Evolutionary conservation across 805 yeast genomes (phyloP), one percentile per base, ranked within the genome.

Genomic region (Trichomonascus vanleenenianus): DNA sequence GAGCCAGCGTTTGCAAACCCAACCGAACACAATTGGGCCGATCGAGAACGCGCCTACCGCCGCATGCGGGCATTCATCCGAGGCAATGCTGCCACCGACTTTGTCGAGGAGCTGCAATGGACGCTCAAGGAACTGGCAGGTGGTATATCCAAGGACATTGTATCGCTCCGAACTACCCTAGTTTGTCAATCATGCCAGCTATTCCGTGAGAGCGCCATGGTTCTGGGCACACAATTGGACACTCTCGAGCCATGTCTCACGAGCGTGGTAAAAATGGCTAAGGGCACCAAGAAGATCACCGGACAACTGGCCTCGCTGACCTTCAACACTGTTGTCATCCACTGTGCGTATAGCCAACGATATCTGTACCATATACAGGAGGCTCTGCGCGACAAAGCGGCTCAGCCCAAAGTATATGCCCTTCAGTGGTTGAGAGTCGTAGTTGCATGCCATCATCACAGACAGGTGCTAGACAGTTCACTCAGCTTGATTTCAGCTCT

Each of bases 11-110:
- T 91, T 55, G 74, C 71, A 3, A 71, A 82, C 56, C 98, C 93
- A 61, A 83, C 95, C 0, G 98, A 93, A 58, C 73, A 73, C 48
- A 93, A 93, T 59, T 93, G 98, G 98, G 64, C 69, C 18, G 54
- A 56, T 0, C 72, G 98, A 57, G 96, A 89, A 55, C 72, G 74
- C 43, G 67, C 68, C 42, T 73, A 87, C 2, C 56, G 74, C 1
- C 72, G 70, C 41, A 56, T 87, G 30, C 71, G 96, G 46, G 68
- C 74, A 1, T 63, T 83, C 3, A 50, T 85, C 2, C 63, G 87
- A 39, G 87, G 89, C 2, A 76, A 79, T 55, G 65, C 74, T 1
- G 57, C 66, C 1, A 39, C 43, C 0, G 67, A 69, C 1, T 65
- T 60, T 49, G 64, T 71, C 3, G 64, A 64, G 0, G 57, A 44